Evolutionary conservation across 768 basidiomycete species (phyloP).

Genomic region (Hypsizygus marmoreus): DNA sequence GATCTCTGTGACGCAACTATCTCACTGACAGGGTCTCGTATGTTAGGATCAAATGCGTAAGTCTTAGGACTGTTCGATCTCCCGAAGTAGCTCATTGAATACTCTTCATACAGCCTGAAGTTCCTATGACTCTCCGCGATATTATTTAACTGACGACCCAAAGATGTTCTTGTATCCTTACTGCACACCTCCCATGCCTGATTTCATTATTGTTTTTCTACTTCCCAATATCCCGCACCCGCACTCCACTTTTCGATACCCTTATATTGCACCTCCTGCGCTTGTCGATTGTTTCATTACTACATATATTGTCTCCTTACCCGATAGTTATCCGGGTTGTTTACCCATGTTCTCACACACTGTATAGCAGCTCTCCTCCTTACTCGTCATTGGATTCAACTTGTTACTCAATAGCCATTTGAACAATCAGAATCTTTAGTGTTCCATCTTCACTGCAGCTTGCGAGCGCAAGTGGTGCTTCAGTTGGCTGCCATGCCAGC

Average conservation of each 20-base stretch:
- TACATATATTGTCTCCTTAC: conserved; percentile 33
- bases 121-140: conserved; percentile 88
- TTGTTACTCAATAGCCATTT: conserved; percentile 50
- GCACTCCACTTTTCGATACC: conserved; percentile 71
- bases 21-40: conserved; percentile 17
- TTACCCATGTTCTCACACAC: conserved; percentile 57
- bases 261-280: conserved; percentile 52
- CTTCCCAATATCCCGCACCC: conserved; percentile 49
- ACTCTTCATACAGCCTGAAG: conserved; percentile 68
- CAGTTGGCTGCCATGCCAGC: conserved; percentile 73
- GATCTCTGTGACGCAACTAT: background rate
- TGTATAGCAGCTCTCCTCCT: conserved; percentile 66
- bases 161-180: conserved; percentile 82
- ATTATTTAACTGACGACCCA: conserved; percentile 65
- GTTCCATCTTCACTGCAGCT: conserved; percentile 94
- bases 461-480: conserved; percentile 57
- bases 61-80: conserved; percentile 27
- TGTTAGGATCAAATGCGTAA: conserved; percentile 84
- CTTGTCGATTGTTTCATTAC: conserved; percentile 62
- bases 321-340: conserved; percentile 11
- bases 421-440: conserved; percentile 74
- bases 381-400: conserved; percentile 44
- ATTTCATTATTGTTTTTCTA: conserved; percentile 33
- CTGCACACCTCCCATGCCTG: conserved; percentile 44
- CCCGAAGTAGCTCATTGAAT: conserved; percentile 20